Base-by-base conservation (phyloP, 345 rosid genomes). In the Punica granatum region DNA sequence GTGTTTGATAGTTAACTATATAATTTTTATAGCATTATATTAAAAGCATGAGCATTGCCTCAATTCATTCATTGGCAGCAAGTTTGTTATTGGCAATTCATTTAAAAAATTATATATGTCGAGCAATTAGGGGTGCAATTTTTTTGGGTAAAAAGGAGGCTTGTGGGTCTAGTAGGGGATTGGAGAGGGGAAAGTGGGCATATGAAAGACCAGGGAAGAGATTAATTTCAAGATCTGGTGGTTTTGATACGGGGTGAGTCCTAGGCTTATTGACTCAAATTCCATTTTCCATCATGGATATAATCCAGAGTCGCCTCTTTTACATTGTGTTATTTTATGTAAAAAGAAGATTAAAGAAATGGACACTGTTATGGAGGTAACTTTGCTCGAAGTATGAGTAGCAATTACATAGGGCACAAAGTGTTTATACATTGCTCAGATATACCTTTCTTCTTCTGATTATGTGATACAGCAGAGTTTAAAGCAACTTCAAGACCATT, bases 401-500 rank as follows among this genome's bases (percentile, higher is more conserved):
- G 26, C 30, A 51, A 6, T 51, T 51, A 19, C 9, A 2, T 51
- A 13, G n/a, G n/a, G 12, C 30, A 4, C 23, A 51, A n/a, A 23
- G 58, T n/a, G 26, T 51, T n/a, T n/a, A 23, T 51, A 23, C 19
- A 2, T 51, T 23, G 58, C 58, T 51, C 28, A 1, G 10, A 26
- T 28, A 26, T 56, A 56, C 30, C 1, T 30, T 15, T 56, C 18
- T 26, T 56, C 34, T 28, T 56, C 25, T 56, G 61, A 26, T 56
- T 56, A 56, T 56, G 34, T 30, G 34, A 28, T 13, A 26, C 34
- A 26, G 61, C 61, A 56, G 1, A 10, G 33, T 33, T 56, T 4
- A 26, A 3, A 7, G 61, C 33, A 26, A 26, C 61, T 30, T 56
- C 61, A 56, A 56, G 33, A 56, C 28, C 61, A 56, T 69, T 68